Conservation (phyloP, 345 rosid species). For the Citrus hindsii region DNA sequence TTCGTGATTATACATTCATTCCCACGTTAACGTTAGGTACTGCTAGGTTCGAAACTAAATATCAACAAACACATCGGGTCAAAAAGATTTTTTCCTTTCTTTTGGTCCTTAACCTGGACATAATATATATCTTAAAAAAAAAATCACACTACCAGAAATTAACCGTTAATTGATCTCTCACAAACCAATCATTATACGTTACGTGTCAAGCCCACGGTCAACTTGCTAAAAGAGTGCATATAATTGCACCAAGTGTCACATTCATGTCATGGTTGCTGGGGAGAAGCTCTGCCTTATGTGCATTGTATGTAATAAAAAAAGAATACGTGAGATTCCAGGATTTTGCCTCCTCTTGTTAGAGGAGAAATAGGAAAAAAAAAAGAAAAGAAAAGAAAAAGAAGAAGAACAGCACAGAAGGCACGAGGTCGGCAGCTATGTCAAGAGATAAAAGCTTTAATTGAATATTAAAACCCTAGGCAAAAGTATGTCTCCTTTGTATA, state of each 20-base stretch:
- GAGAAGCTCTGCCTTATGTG: no score
- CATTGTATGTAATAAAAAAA: not conserved
- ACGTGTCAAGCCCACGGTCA: not conserved
- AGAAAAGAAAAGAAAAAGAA: no score
- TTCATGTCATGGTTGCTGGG: not conserved
- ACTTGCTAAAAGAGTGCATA: not conserved
- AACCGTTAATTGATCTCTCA: not conserved
- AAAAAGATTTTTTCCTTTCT: not conserved
- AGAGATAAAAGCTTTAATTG: not conserved
- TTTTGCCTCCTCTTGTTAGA: constrained; percentile 9
- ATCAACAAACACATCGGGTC: not conserved
- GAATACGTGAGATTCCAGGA: constrained; percentile 14
- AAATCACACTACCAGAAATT: not conserved
- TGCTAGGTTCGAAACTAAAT: constrained; percentile 5
- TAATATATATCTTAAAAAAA: not conserved
- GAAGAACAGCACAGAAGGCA: no score
- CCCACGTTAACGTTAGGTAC: not conserved
- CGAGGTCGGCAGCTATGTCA: no score
- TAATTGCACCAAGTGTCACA: not conserved
- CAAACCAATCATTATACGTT: not conserved
- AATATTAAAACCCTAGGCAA: not conserved
- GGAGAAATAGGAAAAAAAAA: not conserved
- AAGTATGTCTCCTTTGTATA: not conserved
- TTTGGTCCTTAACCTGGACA: no score
- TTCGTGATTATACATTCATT: not conserved